These are phyloP conservation scores for Ceratocystis albifundus DNA, from an alignment of 2,329 filamentous ascomycete species.

Conservation along the genomic window DNA sequence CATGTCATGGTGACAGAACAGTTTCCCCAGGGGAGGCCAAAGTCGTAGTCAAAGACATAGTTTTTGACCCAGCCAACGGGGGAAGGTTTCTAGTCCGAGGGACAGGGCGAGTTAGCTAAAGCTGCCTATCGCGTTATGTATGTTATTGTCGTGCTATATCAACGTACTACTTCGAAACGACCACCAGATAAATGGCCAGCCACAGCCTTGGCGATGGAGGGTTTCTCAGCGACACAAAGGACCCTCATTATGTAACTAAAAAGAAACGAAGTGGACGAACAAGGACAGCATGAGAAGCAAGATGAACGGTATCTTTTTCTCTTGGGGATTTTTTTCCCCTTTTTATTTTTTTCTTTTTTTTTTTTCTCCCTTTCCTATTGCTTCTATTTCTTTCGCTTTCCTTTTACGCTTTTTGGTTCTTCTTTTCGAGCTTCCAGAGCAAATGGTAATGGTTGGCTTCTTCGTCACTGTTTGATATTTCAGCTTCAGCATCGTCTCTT, in stretches of 20 bases:
- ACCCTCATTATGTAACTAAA: slow-evolving; percentile 36
- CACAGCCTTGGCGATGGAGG: slow-evolving; percentile 90
- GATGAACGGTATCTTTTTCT: too few species aligned
- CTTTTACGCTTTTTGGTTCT: too few species aligned
- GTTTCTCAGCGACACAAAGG: slow-evolving; percentile 54
- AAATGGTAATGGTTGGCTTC: too few species aligned
- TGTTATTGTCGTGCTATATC: slow-evolving; percentile 16
- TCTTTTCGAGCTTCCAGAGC: too few species aligned
- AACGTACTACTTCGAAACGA: slow-evolving; percentile 53
- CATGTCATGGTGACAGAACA: slow-evolving; percentile 89
- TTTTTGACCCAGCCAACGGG: slow-evolving; percentile 78
- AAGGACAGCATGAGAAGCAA: background rate
- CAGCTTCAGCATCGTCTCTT: background rate
- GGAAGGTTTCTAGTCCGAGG: slow-evolving; percentile 47
- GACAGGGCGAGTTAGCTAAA: too few species aligned
- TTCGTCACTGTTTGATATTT: too few species aligned
- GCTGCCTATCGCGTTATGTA: background rate
- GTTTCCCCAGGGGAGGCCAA: slow-evolving; percentile 64
- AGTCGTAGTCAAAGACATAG: slow-evolving; percentile 83
- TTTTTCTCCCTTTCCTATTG: too few species aligned
- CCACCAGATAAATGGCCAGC: slow-evolving; percentile 80
- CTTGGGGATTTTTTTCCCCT: too few species aligned
- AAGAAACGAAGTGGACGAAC: background rate
- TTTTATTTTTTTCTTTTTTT: too few species aligned
- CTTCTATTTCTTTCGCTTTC: too few species aligned